A percentile compares a stretch with the other conserved stretches of the same genome.
Conservation (phyloP, 2,329 filamentous ascomycete genomes). For the Botryotinia narcissicola region DNA sequence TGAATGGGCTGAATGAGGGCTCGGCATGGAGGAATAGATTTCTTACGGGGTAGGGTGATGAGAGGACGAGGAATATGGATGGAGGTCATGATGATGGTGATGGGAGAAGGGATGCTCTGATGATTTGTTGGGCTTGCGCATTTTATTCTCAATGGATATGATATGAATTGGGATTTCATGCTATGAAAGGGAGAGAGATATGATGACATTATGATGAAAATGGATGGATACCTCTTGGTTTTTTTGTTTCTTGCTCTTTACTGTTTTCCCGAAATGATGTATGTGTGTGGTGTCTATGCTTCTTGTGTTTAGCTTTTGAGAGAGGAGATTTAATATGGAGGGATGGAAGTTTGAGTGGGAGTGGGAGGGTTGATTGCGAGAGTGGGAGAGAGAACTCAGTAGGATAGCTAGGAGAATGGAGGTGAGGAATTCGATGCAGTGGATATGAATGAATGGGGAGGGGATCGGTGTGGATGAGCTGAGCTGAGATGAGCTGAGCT, state of each 20-base stretch:
- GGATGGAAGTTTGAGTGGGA: not conserved
- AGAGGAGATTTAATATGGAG: not conserved
- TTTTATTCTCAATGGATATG: not conserved
- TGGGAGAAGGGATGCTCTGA: not conserved
- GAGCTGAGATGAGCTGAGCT: not conserved
- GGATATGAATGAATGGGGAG: not conserved
- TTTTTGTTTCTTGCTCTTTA: not conserved
- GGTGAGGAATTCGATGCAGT: not conserved
- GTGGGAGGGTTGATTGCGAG: not conserved
- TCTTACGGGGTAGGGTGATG: not conserved
- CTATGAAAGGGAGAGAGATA: not conserved
- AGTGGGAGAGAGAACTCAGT: not conserved
- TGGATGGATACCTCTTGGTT: slow-evolving; percentile 1
- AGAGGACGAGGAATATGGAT: not conserved
- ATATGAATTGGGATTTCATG: not conserved
- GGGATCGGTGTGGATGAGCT: not conserved
- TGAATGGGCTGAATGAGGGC: not conserved
- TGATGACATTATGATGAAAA: slow-evolving; percentile 9
- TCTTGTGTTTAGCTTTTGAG: not conserved
- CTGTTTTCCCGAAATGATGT: not conserved
- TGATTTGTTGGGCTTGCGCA: not conserved
- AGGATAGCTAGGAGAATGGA: not conserved
- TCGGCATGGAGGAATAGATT: not conserved
- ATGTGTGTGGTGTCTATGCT: not conserved
- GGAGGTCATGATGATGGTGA: not conserved